A percentile compares a stretch with the other conserved stretches of the same genome.
phyloP scores from a whole-genome alignment of 2,329 filamentous ascomycete genomes.

The Akanthomyces lecanii region DNA sequence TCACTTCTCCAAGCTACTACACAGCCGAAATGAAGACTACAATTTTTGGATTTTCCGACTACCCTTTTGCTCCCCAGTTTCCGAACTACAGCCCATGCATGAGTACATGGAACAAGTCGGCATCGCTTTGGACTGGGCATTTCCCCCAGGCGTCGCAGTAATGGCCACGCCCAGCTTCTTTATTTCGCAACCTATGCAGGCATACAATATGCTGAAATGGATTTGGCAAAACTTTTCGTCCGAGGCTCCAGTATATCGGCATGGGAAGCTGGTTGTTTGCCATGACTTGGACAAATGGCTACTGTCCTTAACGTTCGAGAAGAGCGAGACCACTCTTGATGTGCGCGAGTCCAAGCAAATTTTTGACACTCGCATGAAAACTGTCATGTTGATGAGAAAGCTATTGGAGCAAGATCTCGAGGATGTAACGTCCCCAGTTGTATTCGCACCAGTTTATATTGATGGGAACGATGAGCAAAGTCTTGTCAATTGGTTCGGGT shows the following conservation, averaged over 20 bases:
- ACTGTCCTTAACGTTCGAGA: constrained; percentile 25
- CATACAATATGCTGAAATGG: constrained; percentile 35
- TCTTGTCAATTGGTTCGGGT: constrained; percentile 59
- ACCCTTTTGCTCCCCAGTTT: not conserved
- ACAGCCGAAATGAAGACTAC: constrained; percentile 24
- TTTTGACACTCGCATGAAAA: constrained; percentile 1
- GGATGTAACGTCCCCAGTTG: constrained; percentile 30
- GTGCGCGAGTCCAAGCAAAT: not conserved
- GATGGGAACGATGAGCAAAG: constrained; percentile 58
- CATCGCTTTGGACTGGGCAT: constrained; percentile 28
- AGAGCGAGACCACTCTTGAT: constrained; percentile 9
- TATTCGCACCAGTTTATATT: constrained; percentile 45
- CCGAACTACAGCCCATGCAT: constrained; percentile 12
- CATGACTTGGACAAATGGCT: constrained; percentile 29
- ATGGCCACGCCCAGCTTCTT: constrained; percentile 42
- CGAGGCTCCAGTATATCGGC: constrained; percentile 14
- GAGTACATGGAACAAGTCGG: constrained; percentile 11
- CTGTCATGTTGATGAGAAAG: constrained; percentile 1
- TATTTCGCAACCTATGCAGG: constrained; percentile 33
- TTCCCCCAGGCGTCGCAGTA: constrained; percentile 31
- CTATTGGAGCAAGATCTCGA: not conserved
- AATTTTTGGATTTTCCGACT: constrained; percentile 39
- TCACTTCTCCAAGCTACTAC: constrained; percentile 32
- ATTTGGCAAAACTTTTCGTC: constrained; percentile 26
- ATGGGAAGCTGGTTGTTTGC: constrained; percentile 29